Evolutionary conservation across 2,329 filamentous ascomycete genomes (phyloP), one percentile per base, ranked within the genome.

Genomic region (Cyphellophora europaea): DNA sequence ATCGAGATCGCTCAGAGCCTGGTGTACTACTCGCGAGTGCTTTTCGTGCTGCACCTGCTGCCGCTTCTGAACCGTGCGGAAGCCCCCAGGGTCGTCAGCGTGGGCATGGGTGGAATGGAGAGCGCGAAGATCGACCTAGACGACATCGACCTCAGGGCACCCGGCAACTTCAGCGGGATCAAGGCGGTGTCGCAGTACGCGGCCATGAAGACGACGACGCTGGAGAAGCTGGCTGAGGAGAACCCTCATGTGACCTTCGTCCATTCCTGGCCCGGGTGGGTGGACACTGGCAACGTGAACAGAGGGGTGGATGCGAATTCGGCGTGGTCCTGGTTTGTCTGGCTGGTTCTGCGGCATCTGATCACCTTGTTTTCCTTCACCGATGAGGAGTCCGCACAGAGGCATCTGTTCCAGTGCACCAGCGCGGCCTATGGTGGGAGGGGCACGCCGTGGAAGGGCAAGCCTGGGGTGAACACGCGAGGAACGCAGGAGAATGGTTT

Each of bases 21-120:
- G 15, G 49, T 52, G 23, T 67, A 63, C 47, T 68, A 68, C 53
- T 54, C 57, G 3, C 58, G 65, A 4, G 56, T 67, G n/a, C 49
- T 62, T 2, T 65, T 65, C 41, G 44, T 59, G 18, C 43, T 49
- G 11, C 50, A 56, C 17, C 56, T 69, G 3, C 56, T 67, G 5
- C 63, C 66, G 0, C 50, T 63, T 0, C 52, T 70, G 1, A 18
- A 19, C 10, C 12, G 40, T 17, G 37, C 58, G 0, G 48, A 57
- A 30, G 40, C 40, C 29, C 38, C 50, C n/a, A 45, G 53, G 25
- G 58, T 63, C 19, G 36, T 64, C 41, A 56, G 50, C 40, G 52
- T 63, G 14, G 32, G 56, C 11, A 48, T 35, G 1, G 59, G 54
- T n/a, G 58, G 59, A 4, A 3, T 55, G 21, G 59, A 61, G 41